Base-by-base conservation (phyloP, 495 filamentous ascomycete genomes). In the Aspergillus kassunensis region DNA sequence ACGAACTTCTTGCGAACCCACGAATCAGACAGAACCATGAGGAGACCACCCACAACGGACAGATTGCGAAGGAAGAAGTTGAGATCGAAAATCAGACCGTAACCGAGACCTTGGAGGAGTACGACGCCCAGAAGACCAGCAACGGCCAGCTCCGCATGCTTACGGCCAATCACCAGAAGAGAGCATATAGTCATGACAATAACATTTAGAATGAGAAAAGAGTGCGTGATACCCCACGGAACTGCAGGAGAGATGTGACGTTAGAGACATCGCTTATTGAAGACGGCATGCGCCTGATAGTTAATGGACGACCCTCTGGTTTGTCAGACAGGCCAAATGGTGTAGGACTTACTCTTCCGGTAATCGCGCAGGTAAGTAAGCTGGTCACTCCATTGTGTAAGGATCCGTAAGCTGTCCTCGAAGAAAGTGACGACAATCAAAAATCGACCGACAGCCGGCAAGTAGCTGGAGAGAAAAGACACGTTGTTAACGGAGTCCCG, bases 51-150 rank as follows among this genome's bases (percentile, higher is more conserved):
- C 74, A 98, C 88, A 60, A 98, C 93, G 55, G 89, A 95, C 53
- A 98, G 77, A 65, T 98, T 98, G 68, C 93, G 92, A 55, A 98
- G 87, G 84, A 98, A 98, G 78, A 98, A 98, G 79, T 98, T 98
- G 61, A 97, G 81, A 71, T 98, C 95, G 72, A 97, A 98, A 73
- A 98, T 97, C 29, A 98, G 83, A 34, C 93, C 93, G 64, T 98
- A 98, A 57, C 93, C 93, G 21, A 98, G 81, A 24, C 92, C 93
- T 73, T 98, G 93, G n/a, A 90, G 89, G 54, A 98, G 68, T 24
- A 98, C 93, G 25, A 98, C 93, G 43, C 73, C 87, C 56, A 96
- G 82, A 52, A 98, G 84, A 56, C 93, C 93, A 44, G 75, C 82
- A 48, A 98, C 95, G 51, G 91, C 93, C 68, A 88, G 89, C 64